Conservation (phyloP, 441 rosid genomes). For the Mallotus japonicus region DNA sequence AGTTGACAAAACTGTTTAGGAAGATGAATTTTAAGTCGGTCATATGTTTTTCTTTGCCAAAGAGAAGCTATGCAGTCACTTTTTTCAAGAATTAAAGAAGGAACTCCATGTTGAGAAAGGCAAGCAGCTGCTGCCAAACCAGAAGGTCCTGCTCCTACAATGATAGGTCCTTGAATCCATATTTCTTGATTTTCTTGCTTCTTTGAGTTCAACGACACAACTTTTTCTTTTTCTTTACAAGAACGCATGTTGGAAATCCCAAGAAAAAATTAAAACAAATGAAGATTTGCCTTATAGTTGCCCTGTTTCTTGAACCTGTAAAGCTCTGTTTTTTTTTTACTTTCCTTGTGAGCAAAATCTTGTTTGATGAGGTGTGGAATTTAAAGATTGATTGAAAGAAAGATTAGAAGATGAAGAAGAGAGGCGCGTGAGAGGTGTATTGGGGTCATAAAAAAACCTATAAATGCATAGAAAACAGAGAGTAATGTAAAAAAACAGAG, state of each 20-base stretch:
- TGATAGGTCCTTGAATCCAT: conserved; percentile 54
- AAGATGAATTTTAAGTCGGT: conserved; percentile 87
- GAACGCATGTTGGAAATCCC: conserved; percentile 40
- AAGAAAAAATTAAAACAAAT: conserved; percentile 10
- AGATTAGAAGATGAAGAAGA: neutral
- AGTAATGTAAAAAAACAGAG: conserved; percentile 1
- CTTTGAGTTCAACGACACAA: neutral
- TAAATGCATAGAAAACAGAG: conserved; percentile 18
- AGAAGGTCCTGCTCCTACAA: conserved; percentile 97
- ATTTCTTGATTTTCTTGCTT: conserved; percentile 2
- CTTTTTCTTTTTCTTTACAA: conserved; percentile 25
- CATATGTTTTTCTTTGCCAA: conserved; percentile 78
- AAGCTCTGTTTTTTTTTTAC: conserved; percentile 2
- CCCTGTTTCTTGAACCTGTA: conserved; percentile 24
- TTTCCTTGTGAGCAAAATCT: conserved; percentile 10
- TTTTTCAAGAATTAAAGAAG: conserved; percentile 72
- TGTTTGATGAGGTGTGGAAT: neutral
- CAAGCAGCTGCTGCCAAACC: conserved; percentile 83
- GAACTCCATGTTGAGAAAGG: conserved; percentile 51
- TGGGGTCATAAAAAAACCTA: neutral
- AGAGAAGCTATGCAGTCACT: conserved; percentile 78
- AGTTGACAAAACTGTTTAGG: conserved; percentile 82
- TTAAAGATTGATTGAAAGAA: conserved; percentile 18
- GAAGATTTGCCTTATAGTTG: neutral
- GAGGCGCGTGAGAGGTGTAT: neutral